phyloP scores from a whole-genome alignment of 192 early-diverging fungal species.

The Diversispora eburnea region DNA sequence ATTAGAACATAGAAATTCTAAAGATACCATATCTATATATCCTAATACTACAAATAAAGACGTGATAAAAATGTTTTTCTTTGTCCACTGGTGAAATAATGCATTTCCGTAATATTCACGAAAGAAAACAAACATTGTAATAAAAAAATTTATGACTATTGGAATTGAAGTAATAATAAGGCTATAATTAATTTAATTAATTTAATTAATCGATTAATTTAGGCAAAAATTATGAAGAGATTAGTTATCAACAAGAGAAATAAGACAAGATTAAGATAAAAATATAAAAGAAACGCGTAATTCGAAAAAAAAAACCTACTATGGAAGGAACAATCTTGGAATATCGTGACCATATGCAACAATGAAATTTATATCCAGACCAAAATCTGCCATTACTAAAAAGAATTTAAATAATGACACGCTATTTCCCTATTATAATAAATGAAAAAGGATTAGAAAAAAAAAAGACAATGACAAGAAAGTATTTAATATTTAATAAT shows the following conservation, averaged over 20 bases:
- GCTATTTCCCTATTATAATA: background rate
- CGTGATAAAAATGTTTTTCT: background rate
- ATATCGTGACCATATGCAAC: background rate
- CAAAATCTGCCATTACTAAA: constrained; percentile 2
- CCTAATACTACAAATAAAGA: background rate
- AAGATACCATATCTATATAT: background rate
- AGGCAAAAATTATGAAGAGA: background rate
- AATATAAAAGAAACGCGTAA: no score
- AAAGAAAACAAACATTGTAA: background rate
- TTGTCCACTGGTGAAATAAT: background rate
- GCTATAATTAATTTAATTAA: background rate
- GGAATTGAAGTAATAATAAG: background rate
- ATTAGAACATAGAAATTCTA: background rate
- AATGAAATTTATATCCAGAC: background rate
- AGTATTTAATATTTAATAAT: background rate
- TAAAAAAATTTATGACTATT: background rate
- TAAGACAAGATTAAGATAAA: no score
- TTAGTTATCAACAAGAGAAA: no score
- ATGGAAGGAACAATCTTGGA: background rate
- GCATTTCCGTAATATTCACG: background rate
- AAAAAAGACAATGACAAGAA: background rate
- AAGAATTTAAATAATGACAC: background rate
- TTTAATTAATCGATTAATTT: background rate
- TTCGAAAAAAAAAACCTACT: background rate
- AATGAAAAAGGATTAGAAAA: background rate